Evolutionary conservation across 345 rosid genomes (phyloP), one percentile per base, ranked within the genome.

Genomic region (Barbarea vulgaris): DNA sequence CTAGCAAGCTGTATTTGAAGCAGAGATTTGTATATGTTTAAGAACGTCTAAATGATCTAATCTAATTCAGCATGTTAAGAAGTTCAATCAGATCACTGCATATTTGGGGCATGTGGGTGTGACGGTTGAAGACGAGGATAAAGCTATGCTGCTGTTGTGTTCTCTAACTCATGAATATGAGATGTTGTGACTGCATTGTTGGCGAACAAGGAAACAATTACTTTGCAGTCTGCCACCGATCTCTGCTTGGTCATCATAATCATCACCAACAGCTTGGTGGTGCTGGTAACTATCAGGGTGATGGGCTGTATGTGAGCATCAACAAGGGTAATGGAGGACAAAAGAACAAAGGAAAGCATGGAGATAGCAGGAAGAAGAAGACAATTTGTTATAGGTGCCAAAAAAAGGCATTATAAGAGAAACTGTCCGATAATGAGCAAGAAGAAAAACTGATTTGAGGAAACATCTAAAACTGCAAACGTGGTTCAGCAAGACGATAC

Each of bases 381-480:
- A 2, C 3, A 50, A 2, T 50, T 0, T 19, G 7, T 10, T 50
- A 50, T 50, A 50, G 21, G 27, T 21, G 14, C 10, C 6, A 48
- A 0, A 1, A 19, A 21, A 12, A 0, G 27, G 1, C 27, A 50
- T 21, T 50, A 19, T 50, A 50, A 50, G 7, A 50, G 27, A 50
- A 15, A 10, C 0, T 21, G 14, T 50, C 3, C 2, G 2, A 4
- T 21, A n/a, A n/a, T n/a, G 3, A 50, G 4, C 13, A 50, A 50
- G 15, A 4, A 19, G 7, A 3, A 50, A 1, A 50, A 21, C 27
- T 0, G 6, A 11, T 4, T 0, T 1, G 14, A 13, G 0, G 7
- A 5, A 4, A 4, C 54, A 50, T 9, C 54, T 50, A 50, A 7
- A 2, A 9, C 24, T 31, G 15, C 14, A n/a, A 57, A 9, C 1